Conservation (phyloP, 495 filamentous ascomycete species). For the Platismatia glauca region DNA sequence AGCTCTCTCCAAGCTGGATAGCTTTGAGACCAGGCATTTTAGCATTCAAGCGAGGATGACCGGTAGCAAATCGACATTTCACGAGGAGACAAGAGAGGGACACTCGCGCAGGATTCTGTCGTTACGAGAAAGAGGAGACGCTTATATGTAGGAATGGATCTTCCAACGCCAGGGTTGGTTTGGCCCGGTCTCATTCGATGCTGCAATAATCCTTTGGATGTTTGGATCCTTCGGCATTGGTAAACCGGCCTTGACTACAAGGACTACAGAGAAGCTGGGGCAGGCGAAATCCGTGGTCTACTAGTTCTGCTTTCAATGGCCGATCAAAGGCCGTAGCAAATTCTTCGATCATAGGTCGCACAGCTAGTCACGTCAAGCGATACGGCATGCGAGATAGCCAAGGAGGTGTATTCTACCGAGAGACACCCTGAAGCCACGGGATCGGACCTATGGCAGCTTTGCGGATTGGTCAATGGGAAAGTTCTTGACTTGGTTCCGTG, state of each 20-base stretch:
- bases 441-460: neutral
- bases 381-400: too few species aligned
- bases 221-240: too few species aligned
- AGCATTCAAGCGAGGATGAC: neutral
- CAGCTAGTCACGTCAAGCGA: too few species aligned
- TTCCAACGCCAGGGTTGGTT: neutral
- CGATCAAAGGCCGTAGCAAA: neutral
- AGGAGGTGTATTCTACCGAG: too few species aligned
- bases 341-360: too few species aligned
- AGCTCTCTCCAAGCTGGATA: neutral
- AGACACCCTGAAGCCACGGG: neutral
- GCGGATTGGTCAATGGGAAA: neutral
- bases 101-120: neutral
- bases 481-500: neutral
- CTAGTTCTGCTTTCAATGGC: neutral
- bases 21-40: neutral
- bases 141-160: neutral
- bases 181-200: neutral
- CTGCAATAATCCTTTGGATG: too few species aligned
- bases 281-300: neutral
- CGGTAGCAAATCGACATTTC: neutral
- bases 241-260: neutral
- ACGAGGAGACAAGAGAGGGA: neutral
- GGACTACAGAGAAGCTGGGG: neutral
- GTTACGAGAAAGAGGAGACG: neutral